Conservation (phyloP, 345 rosid species). For the Cardamine occulta region DNA sequence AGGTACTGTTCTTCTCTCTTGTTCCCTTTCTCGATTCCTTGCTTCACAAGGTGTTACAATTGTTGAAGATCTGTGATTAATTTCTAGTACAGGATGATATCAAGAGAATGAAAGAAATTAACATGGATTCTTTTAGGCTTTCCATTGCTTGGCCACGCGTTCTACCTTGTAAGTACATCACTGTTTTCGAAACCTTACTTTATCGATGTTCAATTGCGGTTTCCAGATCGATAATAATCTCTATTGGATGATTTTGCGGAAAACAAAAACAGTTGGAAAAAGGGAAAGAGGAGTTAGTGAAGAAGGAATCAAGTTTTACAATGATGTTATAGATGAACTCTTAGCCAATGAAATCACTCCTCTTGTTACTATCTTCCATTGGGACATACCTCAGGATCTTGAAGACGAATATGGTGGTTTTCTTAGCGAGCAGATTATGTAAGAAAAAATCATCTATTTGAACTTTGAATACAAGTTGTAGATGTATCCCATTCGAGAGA, state of each 20-base stretch:
- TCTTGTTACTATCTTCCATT: conserved; percentile 57
- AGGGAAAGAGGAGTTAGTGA: conserved; percentile 50
- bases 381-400: conserved; percentile 58
- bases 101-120: conserved; percentile 45
- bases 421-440: conserved; percentile 52
- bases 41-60: conserved; percentile 15
- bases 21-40: neutral
- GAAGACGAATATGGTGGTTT: conserved; percentile 64
- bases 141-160: conserved; percentile 65
- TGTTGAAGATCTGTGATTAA: conserved; percentile 15
- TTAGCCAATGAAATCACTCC: conserved; percentile 54
- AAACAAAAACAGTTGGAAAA: conserved; percentile 36
- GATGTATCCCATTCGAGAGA: conserved; percentile 3
- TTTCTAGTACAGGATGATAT: conserved; percentile 46
- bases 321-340: conserved; percentile 57
- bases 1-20: conserved; percentile 32
- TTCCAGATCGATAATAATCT: neutral
- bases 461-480: neutral
- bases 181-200: neutral
- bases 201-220: neutral
- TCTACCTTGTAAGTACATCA: conserved; percentile 46
- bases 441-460: conserved; percentile 26
- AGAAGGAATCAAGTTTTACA: conserved; percentile 54
- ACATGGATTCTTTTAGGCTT: conserved; percentile 54
- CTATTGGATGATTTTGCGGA: conserved; percentile 14